phyloP scores from a whole-genome alignment of 2,329 filamentous ascomycete species.

The Fusarium dimerum region DNA sequence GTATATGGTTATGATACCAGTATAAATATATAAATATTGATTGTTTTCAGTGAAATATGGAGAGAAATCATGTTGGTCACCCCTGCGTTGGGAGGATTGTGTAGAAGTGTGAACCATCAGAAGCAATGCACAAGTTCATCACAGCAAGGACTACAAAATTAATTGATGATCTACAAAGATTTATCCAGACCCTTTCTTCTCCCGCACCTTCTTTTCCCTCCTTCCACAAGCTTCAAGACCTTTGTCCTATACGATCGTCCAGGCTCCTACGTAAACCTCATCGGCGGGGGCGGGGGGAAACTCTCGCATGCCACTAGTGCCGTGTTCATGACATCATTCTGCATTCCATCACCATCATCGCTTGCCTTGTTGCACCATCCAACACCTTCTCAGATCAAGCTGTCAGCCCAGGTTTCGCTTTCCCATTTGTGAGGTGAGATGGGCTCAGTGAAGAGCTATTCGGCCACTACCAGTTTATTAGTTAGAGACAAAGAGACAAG shows the following conservation, averaged over 20 bases:
- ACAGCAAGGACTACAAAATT: too few species aligned
- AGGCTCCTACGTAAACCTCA: neutral
- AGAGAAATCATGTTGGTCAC: too few species aligned
- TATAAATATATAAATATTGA: too few species aligned
- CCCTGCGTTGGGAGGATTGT: neutral
- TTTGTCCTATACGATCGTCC: too few species aligned
- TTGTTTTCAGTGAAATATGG: too few species aligned
- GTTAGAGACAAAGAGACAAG: neutral
- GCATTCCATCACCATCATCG: slow-evolving; percentile 30
- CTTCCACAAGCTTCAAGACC: too few species aligned
- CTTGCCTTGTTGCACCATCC: slow-evolving; percentile 1
- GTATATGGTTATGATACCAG: too few species aligned
- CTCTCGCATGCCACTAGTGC: slow-evolving; percentile 10
- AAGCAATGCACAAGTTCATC: neutral
- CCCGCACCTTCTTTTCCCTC: too few species aligned
- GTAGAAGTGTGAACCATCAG: neutral
- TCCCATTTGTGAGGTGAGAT: neutral
- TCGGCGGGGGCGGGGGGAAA: slow-evolving; percentile 20
- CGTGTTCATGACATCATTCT: slow-evolving; percentile 37
- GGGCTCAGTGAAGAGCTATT: too few species aligned
- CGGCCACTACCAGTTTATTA: too few species aligned
- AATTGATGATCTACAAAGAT: neutral
- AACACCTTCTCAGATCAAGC: neutral
- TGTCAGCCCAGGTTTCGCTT: neutral
- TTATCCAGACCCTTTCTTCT: neutral